Evolutionary conservation across 164 flowering plant species (phyloP), one percentile per base, ranked within the genome.

Genomic region (Paratinospora sagittata): DNA sequence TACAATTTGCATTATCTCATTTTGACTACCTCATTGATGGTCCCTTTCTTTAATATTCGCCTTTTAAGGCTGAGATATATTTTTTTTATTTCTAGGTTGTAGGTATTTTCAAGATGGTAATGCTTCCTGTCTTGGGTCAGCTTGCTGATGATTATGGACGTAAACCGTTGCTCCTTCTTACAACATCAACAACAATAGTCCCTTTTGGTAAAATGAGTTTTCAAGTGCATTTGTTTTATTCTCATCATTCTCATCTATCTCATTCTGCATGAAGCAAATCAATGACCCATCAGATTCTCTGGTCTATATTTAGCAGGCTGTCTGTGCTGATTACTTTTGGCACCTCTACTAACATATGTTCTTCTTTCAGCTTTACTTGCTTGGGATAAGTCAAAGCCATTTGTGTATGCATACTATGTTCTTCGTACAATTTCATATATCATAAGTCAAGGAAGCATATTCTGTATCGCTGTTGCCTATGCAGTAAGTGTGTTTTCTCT

Each of bases 71-170:
- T 64, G 9, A 67, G 43, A 39, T 68, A 49, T 74, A 49, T 57
- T 11, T 37, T 30, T 49, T 75, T 36, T 66, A 30, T 39, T 67
- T 74, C 74, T 75, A 92, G 98, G 82, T 90, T 77, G 92, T 89
- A 47, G 96, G 93, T 72, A 70, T 90, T 72, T 89, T 90, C 83
- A 89, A 88, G 80, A 89, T 93, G 93, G 78, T 85, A 47, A 79
- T 85, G 63, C 88, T 93, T 74, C 98, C 98, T 23, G 70, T 93
- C 36, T 66, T 89, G 45, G 96, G 98, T 62, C 96, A 93, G 77
- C 90, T 93, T 74, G 84, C 98, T 49, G 98, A 93, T 73, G 95
- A 93, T 62, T 81, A 83, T 80, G 98, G 98, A 63, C 93, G 96
- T 41, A 93, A 90, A 83, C 98, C 98, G 2, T 33, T 93, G 76